Evolutionary conservation across 1,284 basidiomycete genomes (phyloP).

Genomic region (Volvariella volvacea): DNA sequence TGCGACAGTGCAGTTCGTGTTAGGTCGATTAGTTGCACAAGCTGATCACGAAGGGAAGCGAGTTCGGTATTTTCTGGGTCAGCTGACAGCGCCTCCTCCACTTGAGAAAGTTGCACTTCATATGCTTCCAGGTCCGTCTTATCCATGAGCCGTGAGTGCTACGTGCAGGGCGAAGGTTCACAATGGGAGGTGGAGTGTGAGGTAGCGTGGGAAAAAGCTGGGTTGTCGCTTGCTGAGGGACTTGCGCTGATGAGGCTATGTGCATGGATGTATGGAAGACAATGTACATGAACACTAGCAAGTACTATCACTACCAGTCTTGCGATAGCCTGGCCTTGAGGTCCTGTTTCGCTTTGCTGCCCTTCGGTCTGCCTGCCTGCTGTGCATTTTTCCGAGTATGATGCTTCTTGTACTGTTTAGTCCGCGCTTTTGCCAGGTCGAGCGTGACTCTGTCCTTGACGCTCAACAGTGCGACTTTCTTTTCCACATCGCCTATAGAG

Average conservation of each 20-base stretch:
- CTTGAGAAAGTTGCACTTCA: constrained; percentile 85
- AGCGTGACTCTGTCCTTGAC: constrained; percentile 56
- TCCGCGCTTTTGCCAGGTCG: constrained; percentile 56
- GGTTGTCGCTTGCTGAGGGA: neutral
- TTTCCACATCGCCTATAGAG: constrained; percentile 9
- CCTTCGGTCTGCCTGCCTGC: constrained; percentile 66
- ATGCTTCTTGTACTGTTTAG: constrained; percentile 65
- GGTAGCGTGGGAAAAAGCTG: constrained; percentile 2
- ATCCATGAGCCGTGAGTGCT: constrained; percentile 47
- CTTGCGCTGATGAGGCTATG: neutral
- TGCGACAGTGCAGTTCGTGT: constrained; percentile 73
- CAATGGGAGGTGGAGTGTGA: constrained; percentile 2
- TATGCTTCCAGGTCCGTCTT: constrained; percentile 82
- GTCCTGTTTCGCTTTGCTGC: constrained; percentile 83
- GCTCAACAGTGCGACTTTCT: constrained; percentile 4
- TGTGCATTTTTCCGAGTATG: constrained; percentile 64
- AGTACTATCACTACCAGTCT: neutral
- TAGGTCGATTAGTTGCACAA: constrained; percentile 86
- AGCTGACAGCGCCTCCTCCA: constrained; percentile 76
- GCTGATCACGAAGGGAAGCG: constrained; percentile 70
- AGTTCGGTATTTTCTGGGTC: constrained; percentile 84
- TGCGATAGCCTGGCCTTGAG: constrained; percentile 57
- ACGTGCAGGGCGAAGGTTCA: neutral
- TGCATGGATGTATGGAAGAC: constrained; percentile 3
- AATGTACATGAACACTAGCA: constrained; percentile 6